A percentile compares a stretch with the other conserved stretches of the same genome.
Evolutionary conservation across 228 moss, liverwort and hornwort species (phyloP).

Genomic region (Sphagnum magellanicum): DNA sequence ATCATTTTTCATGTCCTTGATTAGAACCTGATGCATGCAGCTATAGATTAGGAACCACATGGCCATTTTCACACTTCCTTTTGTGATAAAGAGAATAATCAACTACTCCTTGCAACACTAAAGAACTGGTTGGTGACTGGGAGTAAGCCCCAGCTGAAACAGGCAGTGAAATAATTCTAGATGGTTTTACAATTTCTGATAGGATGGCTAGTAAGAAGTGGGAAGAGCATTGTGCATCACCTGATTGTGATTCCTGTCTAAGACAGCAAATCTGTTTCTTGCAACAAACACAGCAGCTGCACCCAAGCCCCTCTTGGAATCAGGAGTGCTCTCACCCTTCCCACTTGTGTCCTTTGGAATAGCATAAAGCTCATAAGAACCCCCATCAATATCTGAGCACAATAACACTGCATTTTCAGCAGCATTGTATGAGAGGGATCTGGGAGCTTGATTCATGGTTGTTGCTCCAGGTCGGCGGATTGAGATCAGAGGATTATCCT

Average conservation of each 20-base stretch:
- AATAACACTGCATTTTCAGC: constrained; percentile 92
- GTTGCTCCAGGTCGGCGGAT: constrained; percentile 82
- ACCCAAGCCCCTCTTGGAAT: constrained; percentile 86
- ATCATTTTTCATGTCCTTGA: constrained; percentile 93
- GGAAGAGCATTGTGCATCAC: constrained; percentile 3
- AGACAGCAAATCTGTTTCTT: constrained; percentile 77
- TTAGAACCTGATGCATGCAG: constrained; percentile 51
- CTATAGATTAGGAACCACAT: no score
- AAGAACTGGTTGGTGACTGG: no score
- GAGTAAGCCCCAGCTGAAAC: no score
- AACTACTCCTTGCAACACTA: no score
- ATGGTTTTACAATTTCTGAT: no score
- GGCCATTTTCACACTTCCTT: no score
- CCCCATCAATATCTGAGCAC: constrained; percentile 94
- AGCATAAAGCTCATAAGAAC: constrained; percentile 86
- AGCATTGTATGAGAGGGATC: constrained; percentile 91
- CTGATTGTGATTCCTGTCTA: constrained; percentile 88
- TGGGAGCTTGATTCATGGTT: constrained; percentile 91
- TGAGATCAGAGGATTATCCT: constrained; percentile 87
- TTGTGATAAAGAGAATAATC: no score
- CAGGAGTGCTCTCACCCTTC: constrained; percentile 78
- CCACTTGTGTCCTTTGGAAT: constrained; percentile 91
- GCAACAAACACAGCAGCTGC: constrained; percentile 96
- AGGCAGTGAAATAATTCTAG: no score
- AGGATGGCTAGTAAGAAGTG: no score